Conservation (phyloP, 805 yeast genomes). For the Candida stauntonica region DNA sequence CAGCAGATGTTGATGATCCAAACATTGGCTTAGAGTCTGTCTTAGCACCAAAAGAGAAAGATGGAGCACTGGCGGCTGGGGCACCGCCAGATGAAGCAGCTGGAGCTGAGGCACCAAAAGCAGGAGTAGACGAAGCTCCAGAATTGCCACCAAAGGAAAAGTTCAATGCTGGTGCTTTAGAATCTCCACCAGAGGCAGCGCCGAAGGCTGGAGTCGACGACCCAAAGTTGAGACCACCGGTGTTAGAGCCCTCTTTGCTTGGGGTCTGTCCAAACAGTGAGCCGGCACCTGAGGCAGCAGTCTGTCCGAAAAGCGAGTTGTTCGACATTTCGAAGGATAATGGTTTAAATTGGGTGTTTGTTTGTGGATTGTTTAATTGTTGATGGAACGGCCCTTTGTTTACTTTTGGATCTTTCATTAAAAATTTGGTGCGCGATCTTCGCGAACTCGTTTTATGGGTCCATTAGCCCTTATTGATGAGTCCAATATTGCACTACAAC, state of each 20-base stretch:
- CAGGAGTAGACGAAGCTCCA: too few species aligned
- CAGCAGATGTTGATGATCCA: too few species aligned
- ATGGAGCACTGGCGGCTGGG: too few species aligned
- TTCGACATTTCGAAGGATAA: too few species aligned
- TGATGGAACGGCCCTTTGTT: background rate
- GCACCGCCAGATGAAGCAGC: too few species aligned
- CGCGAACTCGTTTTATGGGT: too few species aligned
- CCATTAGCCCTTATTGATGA: too few species aligned
- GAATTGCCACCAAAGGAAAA: conserved; percentile 11
- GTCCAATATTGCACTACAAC: too few species aligned
- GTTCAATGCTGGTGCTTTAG: conserved; percentile 5
- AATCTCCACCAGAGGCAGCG: conserved; percentile 1
- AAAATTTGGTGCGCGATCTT: too few species aligned
- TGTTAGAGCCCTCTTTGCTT: conserved; percentile 16
- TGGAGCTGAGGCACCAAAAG: too few species aligned
- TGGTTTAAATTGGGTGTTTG: background rate
- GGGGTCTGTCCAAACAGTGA: conserved; percentile 26
- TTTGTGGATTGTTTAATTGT: background rate
- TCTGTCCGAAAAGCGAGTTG: conserved; percentile 19
- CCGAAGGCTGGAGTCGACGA: conserved; percentile 5
- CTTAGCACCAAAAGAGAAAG: conserved; percentile 7
- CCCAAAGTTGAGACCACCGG: conserved; percentile 13
- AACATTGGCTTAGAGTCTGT: too few species aligned
- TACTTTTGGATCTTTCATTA: too few species aligned
- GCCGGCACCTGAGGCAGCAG: conserved; percentile 21